Evolutionary conservation across 2,329 filamentous ascomycete genomes (phyloP).

Genomic region (Aspergillus terreus): DNA sequence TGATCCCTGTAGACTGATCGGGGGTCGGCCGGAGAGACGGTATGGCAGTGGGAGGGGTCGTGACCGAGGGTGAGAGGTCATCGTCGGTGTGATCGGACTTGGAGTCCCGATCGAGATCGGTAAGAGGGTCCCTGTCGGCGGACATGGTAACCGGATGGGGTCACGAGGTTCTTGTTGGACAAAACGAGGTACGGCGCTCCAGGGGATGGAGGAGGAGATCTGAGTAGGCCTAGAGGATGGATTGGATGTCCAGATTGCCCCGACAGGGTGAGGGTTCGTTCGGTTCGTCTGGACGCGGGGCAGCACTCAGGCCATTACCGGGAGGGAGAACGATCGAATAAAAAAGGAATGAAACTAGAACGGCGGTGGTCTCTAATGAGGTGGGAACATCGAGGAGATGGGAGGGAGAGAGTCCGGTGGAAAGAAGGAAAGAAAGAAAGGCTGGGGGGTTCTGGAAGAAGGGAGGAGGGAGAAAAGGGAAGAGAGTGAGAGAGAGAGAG

Average conservation of each 20-base stretch:
- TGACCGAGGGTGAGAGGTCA: slow-evolving; percentile 15
- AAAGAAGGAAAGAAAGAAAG: neutral
- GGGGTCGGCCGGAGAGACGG: slow-evolving; percentile 25
- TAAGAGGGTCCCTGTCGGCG: slow-evolving; percentile 17
- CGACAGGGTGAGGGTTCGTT: too few relatives aligned
- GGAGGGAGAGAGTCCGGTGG: neutral
- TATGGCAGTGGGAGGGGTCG: slow-evolving; percentile 34
- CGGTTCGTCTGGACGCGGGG: neutral
- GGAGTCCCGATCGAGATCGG: slow-evolving; percentile 19
- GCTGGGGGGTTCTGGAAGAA: neutral
- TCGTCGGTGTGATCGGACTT: slow-evolving; percentile 18
- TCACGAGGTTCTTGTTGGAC: slow-evolving; percentile 1
- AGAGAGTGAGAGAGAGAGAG: neutral
- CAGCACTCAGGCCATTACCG: neutral
- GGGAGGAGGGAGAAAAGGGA: neutral
- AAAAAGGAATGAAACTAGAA: too few relatives aligned
- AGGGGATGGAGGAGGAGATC: too few relatives aligned
- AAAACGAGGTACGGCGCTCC: neutral
- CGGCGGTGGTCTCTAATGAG: too few relatives aligned
- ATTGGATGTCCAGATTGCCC: too few relatives aligned
- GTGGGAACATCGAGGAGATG: neutral
- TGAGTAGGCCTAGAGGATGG: too few relatives aligned
- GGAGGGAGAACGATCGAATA: neutral
- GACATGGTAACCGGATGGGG: slow-evolving; percentile 15
- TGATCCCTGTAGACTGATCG: slow-evolving; percentile 53